Evolutionary conservation across 2,329 filamentous ascomycete species (phyloP), one percentile per base, ranked within the genome.

Genomic region (Byssoonygena ceratinophila): DNA sequence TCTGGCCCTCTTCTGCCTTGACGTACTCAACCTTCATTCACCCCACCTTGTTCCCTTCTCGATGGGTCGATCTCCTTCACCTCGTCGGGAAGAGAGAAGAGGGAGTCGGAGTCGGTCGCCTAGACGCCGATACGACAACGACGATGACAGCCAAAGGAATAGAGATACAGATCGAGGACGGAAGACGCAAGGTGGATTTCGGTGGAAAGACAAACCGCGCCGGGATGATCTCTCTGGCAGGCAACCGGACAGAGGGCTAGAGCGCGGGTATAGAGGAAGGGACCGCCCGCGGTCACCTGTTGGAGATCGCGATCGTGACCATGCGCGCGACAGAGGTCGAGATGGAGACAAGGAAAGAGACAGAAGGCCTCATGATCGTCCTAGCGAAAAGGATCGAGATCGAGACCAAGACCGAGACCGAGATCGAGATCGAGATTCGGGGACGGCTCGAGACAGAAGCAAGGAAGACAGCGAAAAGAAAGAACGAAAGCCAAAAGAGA

Each of bases 231-330:
- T 29, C 40, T 44, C 40, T 3, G 14, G 5, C 18, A 63, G 64
- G 34, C 70, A 74, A 34, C 68, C 72, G 36, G 73, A 76, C 27
- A 67, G 72, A 54, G 68, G 68, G 53, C 68, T 77, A 57, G 75
- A 79, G 53, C 70, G 78, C 57, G 77, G 78, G 49, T 80, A 80
- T 52, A 64, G 69, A 54, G 67, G 67, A 44, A 58, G 61, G 46
- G 59, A 61, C 4, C 27, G 39, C 11, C 29, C 48, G 14, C 22
- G 46, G 12, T 43, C 47, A 1, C 47, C 47, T 22, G 43, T 41
- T 46, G 61, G 66, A 57, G 69, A 67, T 45, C 61, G 63, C 18
- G 65, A 66, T n/a, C 55, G 61, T 50, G 56, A 61, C 20, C 52
- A 55, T 25, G 56, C 60, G 16, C 54, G 54, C 32, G 59, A 59